phyloP scores from a whole-genome alignment of 192 early-diverging fungal genomes.

The Piromyces finnis region DNA sequence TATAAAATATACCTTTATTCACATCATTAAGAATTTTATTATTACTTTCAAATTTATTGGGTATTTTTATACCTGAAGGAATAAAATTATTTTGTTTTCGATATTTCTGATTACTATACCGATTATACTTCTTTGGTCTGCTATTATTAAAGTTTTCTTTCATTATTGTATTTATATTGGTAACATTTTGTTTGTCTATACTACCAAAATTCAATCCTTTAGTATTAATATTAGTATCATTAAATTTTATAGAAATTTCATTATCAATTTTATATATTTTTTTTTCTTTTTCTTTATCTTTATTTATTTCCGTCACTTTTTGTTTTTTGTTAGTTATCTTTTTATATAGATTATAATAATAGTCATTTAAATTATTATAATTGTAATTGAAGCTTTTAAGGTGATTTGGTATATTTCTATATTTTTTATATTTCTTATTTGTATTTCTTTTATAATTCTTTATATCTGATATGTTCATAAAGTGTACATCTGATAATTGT shows the following conservation, averaged over 20 bases:
- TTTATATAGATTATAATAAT: not conserved
- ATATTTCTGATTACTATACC: not conserved
- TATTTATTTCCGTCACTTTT: not conserved
- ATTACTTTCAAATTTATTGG: not conserved
- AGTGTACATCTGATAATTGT: not conserved
- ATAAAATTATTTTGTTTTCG: not conserved
- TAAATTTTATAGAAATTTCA: not conserved
- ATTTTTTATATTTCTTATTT: not conserved
- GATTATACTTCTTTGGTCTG: not conserved
- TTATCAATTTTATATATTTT: not conserved
- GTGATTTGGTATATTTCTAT: not conserved
- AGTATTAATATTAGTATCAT: not conserved
- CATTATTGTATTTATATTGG: not conserved
- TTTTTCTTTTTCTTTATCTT: not conserved
- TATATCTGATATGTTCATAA: not conserved
- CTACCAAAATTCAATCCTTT: not conserved
- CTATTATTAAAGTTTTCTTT: not conserved
- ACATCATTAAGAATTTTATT: not conserved
- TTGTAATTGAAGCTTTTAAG: not conserved
- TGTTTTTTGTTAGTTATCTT: not conserved
- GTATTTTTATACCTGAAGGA: not conserved
- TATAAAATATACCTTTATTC: not conserved
- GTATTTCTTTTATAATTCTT: not conserved
- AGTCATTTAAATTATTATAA: not conserved
- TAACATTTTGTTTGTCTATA: not conserved